Conservation (phyloP, 73 alveolate genomes). For the Paramecium octaurelia region DNA sequence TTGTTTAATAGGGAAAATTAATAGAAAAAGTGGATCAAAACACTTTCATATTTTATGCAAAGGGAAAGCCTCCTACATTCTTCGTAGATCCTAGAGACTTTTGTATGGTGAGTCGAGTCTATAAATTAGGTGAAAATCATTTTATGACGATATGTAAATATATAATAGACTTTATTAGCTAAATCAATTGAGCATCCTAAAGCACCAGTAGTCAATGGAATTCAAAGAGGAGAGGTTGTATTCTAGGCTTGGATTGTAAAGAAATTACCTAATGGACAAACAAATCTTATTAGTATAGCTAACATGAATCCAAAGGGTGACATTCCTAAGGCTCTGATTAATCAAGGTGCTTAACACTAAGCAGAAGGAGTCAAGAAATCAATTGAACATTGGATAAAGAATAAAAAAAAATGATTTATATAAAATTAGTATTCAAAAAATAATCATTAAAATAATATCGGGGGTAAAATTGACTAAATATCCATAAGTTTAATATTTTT, state of each 20-base stretch:
- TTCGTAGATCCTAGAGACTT: constrained; percentile 31
- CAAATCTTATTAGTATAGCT: not conserved
- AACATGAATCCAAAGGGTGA: constrained; percentile 53
- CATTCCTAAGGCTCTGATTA: constrained; percentile 17
- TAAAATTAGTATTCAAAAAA: not conserved
- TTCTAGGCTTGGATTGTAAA: not conserved
- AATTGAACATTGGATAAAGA: not conserved
- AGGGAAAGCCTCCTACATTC: constrained; percentile 15
- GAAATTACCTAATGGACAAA: not conserved
- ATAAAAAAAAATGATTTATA: not conserved
- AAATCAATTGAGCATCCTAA: constrained; percentile 16
- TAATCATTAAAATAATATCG: not conserved
- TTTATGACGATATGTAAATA: not conserved
- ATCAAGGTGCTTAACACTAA: not conserved
- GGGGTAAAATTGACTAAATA: too few species aligned
- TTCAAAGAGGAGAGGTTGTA: constrained; percentile 28
- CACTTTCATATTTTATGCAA: not conserved
- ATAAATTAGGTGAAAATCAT: not conserved
- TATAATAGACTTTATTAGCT: not conserved
- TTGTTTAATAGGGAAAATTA: not conserved
- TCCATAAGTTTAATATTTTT: too few species aligned
- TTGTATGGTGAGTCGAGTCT: not conserved
- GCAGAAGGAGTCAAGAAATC: constrained; percentile 7
- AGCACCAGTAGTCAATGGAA: not conserved
- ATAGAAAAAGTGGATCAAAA: not conserved